A percentile compares a stretch with the other conserved stretches of the same genome.
Evolutionary conservation across 2,329 filamentous ascomycete species (phyloP).

Genomic region (Venturia nashicola): DNA sequence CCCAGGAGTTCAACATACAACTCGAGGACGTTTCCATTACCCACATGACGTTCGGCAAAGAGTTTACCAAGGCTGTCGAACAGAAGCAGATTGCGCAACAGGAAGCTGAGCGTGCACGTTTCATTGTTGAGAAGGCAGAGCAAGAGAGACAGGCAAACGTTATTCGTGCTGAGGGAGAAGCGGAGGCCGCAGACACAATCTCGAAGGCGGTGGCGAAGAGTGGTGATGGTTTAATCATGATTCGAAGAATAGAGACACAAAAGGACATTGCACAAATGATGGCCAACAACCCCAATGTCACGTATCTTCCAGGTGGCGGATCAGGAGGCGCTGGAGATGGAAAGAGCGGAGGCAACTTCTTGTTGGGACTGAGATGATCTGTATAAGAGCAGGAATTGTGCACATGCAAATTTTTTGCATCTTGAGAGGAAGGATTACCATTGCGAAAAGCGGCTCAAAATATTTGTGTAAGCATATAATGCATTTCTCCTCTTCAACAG

Average conservation of each 20-base stretch:
- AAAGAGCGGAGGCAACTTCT: constrained; percentile 46
- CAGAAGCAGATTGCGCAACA: constrained; percentile 99
- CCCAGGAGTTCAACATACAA: constrained; percentile 95
- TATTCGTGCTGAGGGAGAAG: constrained; percentile 94
- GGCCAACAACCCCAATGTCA: constrained; percentile 84
- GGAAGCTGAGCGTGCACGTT: constrained; percentile 90
- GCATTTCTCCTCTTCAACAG: not conserved
- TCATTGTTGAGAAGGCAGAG: constrained; percentile 97
- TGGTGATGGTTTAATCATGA: constrained; percentile 88
- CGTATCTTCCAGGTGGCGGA: constrained; percentile 71
- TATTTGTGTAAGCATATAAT: not conserved
- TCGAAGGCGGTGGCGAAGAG: constrained; percentile 85
- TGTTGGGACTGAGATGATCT: constrained; percentile 49
- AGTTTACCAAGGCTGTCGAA: constrained; percentile 97
- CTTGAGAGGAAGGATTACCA: not conserved
- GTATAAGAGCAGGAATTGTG: not conserved
- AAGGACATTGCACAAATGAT: constrained; percentile 90
- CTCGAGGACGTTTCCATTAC: constrained; percentile 98
- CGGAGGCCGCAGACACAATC: constrained; percentile 92
- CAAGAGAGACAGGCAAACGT: constrained; percentile 98
- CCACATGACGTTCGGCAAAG: constrained; percentile 98
- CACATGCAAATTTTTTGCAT: not conserved
- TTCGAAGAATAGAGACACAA: constrained; percentile 92
- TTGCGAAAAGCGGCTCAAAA: not conserved
- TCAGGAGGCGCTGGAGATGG: constrained; percentile 41